Conservation (phyloP, 2,329 filamentous ascomycete genomes). For the Nothophaeocryptopus gaeumannii region DNA sequence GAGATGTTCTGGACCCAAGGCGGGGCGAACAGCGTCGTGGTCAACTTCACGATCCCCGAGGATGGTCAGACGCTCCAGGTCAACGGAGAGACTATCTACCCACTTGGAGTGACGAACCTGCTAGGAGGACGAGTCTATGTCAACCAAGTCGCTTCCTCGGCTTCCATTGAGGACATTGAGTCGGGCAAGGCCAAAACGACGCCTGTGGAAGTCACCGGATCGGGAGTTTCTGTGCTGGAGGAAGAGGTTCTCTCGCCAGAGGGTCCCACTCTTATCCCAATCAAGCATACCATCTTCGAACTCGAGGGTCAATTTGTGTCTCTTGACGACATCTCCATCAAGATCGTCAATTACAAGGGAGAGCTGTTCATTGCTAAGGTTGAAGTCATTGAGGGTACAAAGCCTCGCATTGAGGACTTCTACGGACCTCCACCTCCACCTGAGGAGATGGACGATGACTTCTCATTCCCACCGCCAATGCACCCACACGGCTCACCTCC, state of each 20-base stretch:
- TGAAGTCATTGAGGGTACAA: constrained; percentile 3
- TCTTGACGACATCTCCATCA: constrained; percentile 57
- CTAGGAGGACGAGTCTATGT: constrained; percentile 22
- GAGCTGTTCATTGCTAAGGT: constrained; percentile 54
- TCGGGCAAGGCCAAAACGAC: constrained; percentile 33
- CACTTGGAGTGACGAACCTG: constrained; percentile 11
- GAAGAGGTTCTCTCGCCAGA: constrained; percentile 51
- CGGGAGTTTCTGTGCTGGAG: constrained; percentile 37
- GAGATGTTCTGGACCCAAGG: constrained; percentile 32
- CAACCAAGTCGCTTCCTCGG: constrained; percentile 27
- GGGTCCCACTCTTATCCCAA: constrained; percentile 51
- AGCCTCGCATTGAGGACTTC: constrained; percentile 14
- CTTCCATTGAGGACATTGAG: constrained; percentile 23
- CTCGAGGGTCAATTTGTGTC: constrained; percentile 53
- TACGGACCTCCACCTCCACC: constrained; percentile 8
- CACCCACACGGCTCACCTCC: constrained; percentile 10
- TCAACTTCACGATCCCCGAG: constrained; percentile 55
- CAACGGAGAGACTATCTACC: constrained; percentile 62
- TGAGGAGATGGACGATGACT: constrained; percentile 9
- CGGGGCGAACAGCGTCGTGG: constrained; percentile 34
- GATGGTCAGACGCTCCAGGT: constrained; percentile 50
- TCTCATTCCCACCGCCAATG: constrained; percentile 11
- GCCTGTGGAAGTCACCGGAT: constrained; percentile 34
- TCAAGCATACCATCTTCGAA: constrained; percentile 60
- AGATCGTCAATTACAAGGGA: constrained; percentile 57